phyloP scores from a whole-genome alignment of 805 yeast species.

The Yarrowia sp. region DNA sequence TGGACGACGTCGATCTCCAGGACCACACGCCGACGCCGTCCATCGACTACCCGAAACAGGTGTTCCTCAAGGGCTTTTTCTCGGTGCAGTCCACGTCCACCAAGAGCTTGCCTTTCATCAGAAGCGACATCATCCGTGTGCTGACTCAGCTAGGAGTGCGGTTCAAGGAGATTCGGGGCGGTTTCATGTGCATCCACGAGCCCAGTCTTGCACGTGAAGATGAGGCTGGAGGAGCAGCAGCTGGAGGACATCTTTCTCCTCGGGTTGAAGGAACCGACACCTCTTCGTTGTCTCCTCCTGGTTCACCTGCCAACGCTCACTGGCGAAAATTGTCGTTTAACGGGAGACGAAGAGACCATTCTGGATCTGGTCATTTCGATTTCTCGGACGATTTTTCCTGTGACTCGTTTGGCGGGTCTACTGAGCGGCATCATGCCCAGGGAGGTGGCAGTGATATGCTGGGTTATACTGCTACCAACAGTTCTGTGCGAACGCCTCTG shows the following conservation, averaged over 20 bases:
- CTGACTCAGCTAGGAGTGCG: conserved; percentile 78
- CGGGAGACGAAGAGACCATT: conserved; percentile 42
- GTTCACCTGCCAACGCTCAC: conserved; percentile 45
- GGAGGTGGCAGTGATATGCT: conserved; percentile 52
- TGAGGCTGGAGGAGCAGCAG: not conserved
- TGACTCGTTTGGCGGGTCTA: conserved; percentile 37
- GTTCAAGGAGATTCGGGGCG: conserved; percentile 90
- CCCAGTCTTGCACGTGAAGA: conserved; percentile 51
- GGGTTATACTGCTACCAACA: conserved; percentile 44
- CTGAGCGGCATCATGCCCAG: conserved; percentile 41
- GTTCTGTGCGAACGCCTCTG: conserved; percentile 61
- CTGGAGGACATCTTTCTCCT: conserved; percentile 8
- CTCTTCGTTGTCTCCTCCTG: conserved; percentile 48
- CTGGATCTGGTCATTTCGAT: conserved; percentile 30
- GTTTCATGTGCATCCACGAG: conserved; percentile 79
- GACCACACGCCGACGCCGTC: conserved; percentile 72
- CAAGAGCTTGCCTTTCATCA: conserved; percentile 84
- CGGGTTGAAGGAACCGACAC: conserved; percentile 28
- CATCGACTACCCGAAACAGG: conserved; percentile 88
- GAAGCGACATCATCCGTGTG: conserved; percentile 81
- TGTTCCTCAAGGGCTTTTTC: conserved; percentile 90
- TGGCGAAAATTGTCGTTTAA: conserved; percentile 48
- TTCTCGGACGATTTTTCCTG: conserved; percentile 38
- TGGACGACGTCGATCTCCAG: conserved; percentile 22
- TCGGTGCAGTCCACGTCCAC: conserved; percentile 95